Evolutionary conservation across 495 filamentous ascomycete species (phyloP).

Genomic region (Chaetomium cochliodes): DNA sequence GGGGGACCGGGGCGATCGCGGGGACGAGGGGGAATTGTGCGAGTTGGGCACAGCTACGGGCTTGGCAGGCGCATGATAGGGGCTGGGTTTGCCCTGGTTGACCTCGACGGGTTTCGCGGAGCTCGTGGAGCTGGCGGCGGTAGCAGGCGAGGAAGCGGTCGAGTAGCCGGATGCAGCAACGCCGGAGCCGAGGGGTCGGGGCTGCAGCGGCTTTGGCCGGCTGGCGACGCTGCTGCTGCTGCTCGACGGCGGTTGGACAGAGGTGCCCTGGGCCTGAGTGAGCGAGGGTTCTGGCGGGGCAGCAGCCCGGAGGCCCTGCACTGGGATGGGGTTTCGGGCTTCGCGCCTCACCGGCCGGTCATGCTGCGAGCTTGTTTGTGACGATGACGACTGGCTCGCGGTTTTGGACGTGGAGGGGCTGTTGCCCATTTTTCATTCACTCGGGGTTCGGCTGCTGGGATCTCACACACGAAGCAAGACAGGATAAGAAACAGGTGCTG

Average conservation of each 20-base stretch:
- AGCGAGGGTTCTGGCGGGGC: constrained; percentile 55
- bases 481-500: neutral
- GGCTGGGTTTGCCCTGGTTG: constrained; percentile 25
- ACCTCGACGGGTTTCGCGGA: constrained; percentile 41
- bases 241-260: constrained; percentile 39
- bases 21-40: constrained; percentile 36
- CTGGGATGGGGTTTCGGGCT: constrained; percentile 34
- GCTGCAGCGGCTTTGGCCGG: constrained; percentile 42
- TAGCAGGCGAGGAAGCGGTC: constrained; percentile 36
- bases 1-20: constrained; percentile 28
- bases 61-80: constrained; percentile 38
- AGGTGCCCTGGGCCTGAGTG: constrained; percentile 53
- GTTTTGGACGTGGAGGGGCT: constrained; percentile 37
- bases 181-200: constrained; percentile 25
- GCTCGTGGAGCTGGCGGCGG: constrained; percentile 32
- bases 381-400: constrained; percentile 28
- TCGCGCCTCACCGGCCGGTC: constrained; percentile 36
- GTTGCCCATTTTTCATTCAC: constrained; percentile 38
- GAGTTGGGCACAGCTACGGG: constrained; percentile 53
- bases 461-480: constrained; percentile 11
- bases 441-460: constrained; percentile 20
- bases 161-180: constrained; percentile 42
- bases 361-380: constrained; percentile 30
- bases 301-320: constrained; percentile 43
- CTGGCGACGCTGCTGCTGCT: constrained; percentile 31